These are phyloP conservation scores for Ophiostoma tasmaniense DNA, from an alignment of 2,329 filamentous ascomycete genomes.

Conservation along the genomic window DNA sequence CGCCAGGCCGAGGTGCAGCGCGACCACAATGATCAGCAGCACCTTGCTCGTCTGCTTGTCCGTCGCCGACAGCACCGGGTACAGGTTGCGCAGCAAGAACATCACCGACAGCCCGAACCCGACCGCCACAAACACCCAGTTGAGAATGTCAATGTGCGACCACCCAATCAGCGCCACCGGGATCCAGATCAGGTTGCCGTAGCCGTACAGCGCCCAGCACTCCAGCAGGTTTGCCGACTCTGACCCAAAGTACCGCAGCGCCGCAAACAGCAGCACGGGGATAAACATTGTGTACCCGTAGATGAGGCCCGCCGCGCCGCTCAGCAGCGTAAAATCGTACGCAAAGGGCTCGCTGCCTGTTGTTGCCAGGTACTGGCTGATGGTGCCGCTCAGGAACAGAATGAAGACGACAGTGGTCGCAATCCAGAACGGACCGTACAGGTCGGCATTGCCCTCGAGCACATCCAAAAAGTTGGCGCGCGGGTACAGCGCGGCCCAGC, in stretches of 20 bases:
- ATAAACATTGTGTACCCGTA: constrained; percentile 92
- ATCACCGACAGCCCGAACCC: constrained; percentile 75
- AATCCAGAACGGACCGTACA: constrained; percentile 98
- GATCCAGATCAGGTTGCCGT: constrained; percentile 95
- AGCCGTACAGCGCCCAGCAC: constrained; percentile 92
- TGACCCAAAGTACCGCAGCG: constrained; percentile 90
- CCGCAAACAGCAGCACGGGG: constrained; percentile 75
- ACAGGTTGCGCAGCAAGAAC: constrained; percentile 79
- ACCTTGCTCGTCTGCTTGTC: constrained; percentile 88
- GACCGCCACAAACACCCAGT: constrained; percentile 86
- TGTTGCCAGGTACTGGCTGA: constrained; percentile 76
- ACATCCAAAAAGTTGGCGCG: constrained; percentile 94
- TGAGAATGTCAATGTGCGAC: constrained; percentile 76
- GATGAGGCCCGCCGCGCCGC: constrained; percentile 81
- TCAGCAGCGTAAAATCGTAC: constrained; percentile 85
- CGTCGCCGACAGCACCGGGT: constrained; percentile 84
- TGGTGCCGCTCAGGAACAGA: constrained; percentile 88
- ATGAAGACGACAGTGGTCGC: constrained; percentile 95
- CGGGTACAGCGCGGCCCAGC: constrained; percentile 81
- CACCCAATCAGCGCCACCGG: constrained; percentile 86
- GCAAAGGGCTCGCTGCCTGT: constrained; percentile 65
- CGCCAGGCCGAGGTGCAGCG: constrained; percentile 78
- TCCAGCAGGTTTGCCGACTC: constrained; percentile 89
- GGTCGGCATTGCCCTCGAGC: constrained; percentile 88
- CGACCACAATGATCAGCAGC: constrained; percentile 73